Evolutionary conservation across 1,284 basidiomycete genomes (phyloP).

Genomic region (Blastosporella zonata): DNA sequence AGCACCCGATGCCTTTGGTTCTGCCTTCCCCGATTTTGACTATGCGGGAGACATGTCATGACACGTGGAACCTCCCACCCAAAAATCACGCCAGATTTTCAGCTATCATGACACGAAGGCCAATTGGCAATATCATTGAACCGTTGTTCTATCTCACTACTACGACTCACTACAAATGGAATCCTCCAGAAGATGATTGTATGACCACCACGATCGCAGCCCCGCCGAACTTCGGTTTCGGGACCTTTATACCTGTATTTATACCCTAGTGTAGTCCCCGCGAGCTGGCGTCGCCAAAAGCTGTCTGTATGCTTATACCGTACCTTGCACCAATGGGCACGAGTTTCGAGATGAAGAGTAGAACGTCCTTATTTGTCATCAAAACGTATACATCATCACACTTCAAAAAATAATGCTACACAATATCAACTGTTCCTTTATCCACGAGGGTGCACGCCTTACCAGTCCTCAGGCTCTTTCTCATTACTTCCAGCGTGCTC

Average conservation of each 20-base stretch:
- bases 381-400: conserved; percentile 38
- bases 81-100: conserved; percentile 9
- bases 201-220: not conserved
- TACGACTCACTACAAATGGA: conserved; percentile 6
- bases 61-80: conserved; percentile 4
- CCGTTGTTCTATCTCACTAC: conserved; percentile 3
- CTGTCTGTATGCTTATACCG: conserved; percentile 5
- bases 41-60: conserved; percentile 39
- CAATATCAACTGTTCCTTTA: conserved; percentile 30
- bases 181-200: conserved; percentile 7
- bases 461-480: conserved; percentile 13
- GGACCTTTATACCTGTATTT: conserved; percentile 13
- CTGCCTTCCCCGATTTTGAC: conserved; percentile 66
- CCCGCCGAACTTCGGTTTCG: not conserved
- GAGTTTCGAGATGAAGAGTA: not conserved
- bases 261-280: conserved; percentile 7
- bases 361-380: conserved; percentile 21
- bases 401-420: conserved; percentile 37
- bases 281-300: conserved; percentile 14
- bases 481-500: conserved; percentile 14
- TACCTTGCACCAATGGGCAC: not conserved
- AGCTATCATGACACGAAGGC: conserved; percentile 5
- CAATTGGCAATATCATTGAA: conserved; percentile 4
- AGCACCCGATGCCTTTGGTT: conserved; percentile 54
- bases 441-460: conserved; percentile 23